Percentiles rank a stretch among this genome's conserved stretches.
Conservation (phyloP, 331 rosid species). For the Pyrus hybrid region DNA sequence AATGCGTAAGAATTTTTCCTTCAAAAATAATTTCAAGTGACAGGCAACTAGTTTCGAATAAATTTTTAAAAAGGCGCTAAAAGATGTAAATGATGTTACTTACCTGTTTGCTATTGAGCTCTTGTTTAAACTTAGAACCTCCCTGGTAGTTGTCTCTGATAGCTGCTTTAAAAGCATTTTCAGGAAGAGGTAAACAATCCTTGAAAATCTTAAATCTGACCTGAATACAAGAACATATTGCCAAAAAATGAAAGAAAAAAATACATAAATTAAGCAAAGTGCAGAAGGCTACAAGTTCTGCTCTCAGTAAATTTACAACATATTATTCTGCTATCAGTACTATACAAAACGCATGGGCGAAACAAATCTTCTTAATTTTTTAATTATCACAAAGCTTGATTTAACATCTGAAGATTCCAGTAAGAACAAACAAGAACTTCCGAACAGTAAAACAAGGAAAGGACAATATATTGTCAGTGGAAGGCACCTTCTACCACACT, state of each 20-base stretch:
- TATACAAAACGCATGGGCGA: not conserved
- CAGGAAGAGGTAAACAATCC: constrained; percentile 37
- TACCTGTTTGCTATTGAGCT: constrained; percentile 29
- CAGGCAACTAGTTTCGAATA: not conserved
- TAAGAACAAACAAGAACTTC: not conserved
- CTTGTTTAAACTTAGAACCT: constrained; percentile 26
- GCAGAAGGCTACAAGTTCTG: not conserved
- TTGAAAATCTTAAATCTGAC: constrained; percentile 25
- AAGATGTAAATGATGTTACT: not conserved
- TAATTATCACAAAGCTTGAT: not conserved
- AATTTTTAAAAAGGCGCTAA: not conserved
- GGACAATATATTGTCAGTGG: not conserved
- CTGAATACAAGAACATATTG: constrained; percentile 5
- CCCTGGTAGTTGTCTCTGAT: constrained; percentile 27
- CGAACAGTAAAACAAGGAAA: not conserved
- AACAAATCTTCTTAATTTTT: not conserved
- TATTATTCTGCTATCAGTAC: not conserved
- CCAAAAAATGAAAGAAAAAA: not conserved
- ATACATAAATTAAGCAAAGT: not conserved
- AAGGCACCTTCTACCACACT: not conserved
- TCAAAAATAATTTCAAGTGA: not conserved
- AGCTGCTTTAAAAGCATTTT: constrained; percentile 19
- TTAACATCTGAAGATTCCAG: not conserved
- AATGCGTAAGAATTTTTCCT: not conserved
- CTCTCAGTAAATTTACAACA: not conserved